A percentile compares a stretch with the other conserved stretches of the same genome.
These are phyloP conservation scores for Phialemoniopsis sp. DNA, from an alignment of 2,329 filamentous ascomycete genomes.

Conservation along the genomic window DNA sequence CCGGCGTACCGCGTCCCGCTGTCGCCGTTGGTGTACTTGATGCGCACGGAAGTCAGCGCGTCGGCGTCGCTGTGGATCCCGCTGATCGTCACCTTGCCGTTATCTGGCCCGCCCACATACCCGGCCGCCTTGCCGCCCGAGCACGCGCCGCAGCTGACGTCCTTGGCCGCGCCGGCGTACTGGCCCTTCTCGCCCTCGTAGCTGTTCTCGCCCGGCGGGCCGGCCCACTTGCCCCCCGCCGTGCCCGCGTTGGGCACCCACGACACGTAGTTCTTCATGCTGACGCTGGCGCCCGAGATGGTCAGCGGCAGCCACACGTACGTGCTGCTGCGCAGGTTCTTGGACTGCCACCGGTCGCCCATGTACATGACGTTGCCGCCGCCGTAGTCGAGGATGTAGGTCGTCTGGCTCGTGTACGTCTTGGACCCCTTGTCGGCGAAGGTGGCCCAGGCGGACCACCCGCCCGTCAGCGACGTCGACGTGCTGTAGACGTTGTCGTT, in stretches of 20 bases:
- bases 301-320: constrained; percentile 63
- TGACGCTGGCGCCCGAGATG: constrained; percentile 47
- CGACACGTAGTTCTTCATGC: constrained; percentile 46
- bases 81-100: constrained; percentile 42
- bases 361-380: constrained; percentile 38
- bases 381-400: constrained; percentile 33
- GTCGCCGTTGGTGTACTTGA: constrained; percentile 56
- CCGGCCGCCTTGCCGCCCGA: constrained; percentile 46
- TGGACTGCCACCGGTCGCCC: constrained; percentile 52
- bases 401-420: constrained; percentile 48
- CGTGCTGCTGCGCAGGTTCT: constrained; percentile 44
- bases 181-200: constrained; percentile 48
- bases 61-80: constrained; percentile 35
- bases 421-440: constrained; percentile 40
- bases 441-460: constrained; percentile 45
- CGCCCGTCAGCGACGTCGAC: constrained; percentile 42
- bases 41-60: constrained; percentile 44
- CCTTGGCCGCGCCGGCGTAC: constrained; percentile 38
- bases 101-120: constrained; percentile 45
- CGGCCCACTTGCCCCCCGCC: constrained; percentile 16
- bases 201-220: constrained; percentile 38
- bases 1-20: constrained; percentile 43
- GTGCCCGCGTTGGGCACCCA: constrained; percentile 37
- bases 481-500: constrained; percentile 47
- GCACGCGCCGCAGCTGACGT: constrained; percentile 46